Evolutionary conservation across 1,139 yeast genomes (phyloP).

Genomic region (Sugiyamaella castrensis): DNA sequence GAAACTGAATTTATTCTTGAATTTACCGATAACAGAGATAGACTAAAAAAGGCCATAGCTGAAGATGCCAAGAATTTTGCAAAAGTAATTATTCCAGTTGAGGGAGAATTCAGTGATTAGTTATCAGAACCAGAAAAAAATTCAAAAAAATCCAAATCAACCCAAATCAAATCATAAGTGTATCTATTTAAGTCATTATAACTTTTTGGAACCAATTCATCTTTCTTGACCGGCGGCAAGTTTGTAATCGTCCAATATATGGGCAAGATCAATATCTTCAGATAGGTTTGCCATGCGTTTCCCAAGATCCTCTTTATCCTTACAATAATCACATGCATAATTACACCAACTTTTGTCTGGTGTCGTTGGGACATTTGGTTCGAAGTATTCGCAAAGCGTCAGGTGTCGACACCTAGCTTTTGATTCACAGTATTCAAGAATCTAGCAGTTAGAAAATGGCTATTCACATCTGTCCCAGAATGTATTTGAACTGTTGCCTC

Average conservation of each 20-base stretch:
- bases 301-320: constrained; percentile 21
- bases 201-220: background rate
- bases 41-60: constrained; percentile 56
- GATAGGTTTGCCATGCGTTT: constrained; percentile 1
- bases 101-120: constrained; percentile 15
- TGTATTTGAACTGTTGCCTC: too few species aligned
- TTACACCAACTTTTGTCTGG: constrained; percentile 29
- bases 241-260: too few species aligned
- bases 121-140: background rate
- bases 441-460: constrained; percentile 39
- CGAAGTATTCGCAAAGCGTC: constrained; percentile 75
- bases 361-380: constrained; percentile 40
- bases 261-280: background rate
- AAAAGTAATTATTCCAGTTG: constrained; percentile 21
- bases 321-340: constrained; percentile 38
- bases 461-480: too few species aligned
- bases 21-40: constrained; percentile 65
- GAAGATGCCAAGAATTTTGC: constrained; percentile 77
- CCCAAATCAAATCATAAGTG: background rate
- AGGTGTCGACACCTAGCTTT: constrained; percentile 76
- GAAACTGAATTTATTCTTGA: constrained; percentile 83
- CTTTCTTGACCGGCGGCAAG: background rate
- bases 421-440: constrained; percentile 80
- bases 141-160: background rate
- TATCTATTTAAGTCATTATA: background rate